Evolutionary conservation across 2,329 filamentous ascomycete species (phyloP), one percentile per base, ranked within the genome.

Genomic region (Sphaerulina populicola): DNA sequence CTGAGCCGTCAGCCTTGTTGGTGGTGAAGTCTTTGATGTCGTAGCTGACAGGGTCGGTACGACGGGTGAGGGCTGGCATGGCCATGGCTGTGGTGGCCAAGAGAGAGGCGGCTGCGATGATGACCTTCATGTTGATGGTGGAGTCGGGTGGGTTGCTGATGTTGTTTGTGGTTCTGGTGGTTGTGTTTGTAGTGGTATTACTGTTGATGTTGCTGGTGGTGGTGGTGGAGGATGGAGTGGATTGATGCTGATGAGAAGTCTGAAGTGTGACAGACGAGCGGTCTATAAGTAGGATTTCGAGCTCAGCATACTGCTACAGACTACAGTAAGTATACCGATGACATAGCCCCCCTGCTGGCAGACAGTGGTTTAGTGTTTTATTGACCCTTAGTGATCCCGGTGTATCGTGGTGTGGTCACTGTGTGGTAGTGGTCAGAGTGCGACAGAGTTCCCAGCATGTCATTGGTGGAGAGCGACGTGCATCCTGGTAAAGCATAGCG

Each of bases 101-200:
- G 45, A 56, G 39, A 35, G 53, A 33, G 27, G 48, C 35, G n/a
- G 54, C 48, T n/a, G 51, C 51, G 51, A 54, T 27, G 51, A 35
- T 40, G 54, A 54, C 56, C 40, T 58, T 49, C 53, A 58, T 58
- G 18, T 40, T 54, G 53, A 9, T 30, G 41, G 40, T 33, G n/a
- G n/a, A n/a, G 5, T 43, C 38, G n/a, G 18, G 29, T 45, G 53
- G 29, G 11, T 9, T 39, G 37, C 23, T 41, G 39, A 11, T 41
- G 9, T 39, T 39, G 37, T 8, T 15, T 39, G 15, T 12, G 3
- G 36, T 15, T 14, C 2, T 39, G 36, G 10, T 39, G 9, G 9
- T 21, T 11, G 11, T 14, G 6, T 23, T 9, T 18, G 15, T 23
- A 7, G 18, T 40, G 38, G 4, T 40, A 18, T 21, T 41, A 9